Evolutionary conservation across 106 monocot species (phyloP).

Genomic region (Platanthera guangdongensis): DNA sequence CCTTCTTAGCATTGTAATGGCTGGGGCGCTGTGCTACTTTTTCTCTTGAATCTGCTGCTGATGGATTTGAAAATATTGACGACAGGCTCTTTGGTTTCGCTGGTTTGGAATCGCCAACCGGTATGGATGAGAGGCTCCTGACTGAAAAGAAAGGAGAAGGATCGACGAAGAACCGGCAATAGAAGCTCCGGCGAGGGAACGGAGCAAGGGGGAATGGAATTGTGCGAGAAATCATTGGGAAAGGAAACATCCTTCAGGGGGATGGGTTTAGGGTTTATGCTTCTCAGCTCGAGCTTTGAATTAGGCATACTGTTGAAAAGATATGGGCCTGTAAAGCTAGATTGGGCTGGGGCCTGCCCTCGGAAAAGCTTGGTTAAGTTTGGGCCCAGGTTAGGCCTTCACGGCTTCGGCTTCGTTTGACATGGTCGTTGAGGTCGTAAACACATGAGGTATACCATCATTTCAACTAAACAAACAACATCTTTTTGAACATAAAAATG

Average conservation of each 20-base stretch:
- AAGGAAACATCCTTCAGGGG: neutral
- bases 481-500: too few species aligned
- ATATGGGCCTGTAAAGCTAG: too few species aligned
- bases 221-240: neutral
- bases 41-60: neutral
- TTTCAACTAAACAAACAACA: too few species aligned
- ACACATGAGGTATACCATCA: too few species aligned
- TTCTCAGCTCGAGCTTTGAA: too few species aligned
- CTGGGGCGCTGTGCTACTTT: too few species aligned
- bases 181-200: neutral
- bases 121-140: neutral
- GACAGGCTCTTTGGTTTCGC: conserved; percentile 6
- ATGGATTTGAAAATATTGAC: neutral
- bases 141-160: neutral
- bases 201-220: neutral
- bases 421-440: too few species aligned
- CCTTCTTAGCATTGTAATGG: neutral
- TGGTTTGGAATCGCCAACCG: neutral
- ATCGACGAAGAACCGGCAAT: neutral
- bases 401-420: too few species aligned
- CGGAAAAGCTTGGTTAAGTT: too few species aligned
- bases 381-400: too few species aligned
- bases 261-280: neutral
- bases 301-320: too few species aligned
- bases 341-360: too few species aligned